phyloP scores from a whole-genome alignment of 495 filamentous ascomycete species.

The Tuber aestivum region DNA sequence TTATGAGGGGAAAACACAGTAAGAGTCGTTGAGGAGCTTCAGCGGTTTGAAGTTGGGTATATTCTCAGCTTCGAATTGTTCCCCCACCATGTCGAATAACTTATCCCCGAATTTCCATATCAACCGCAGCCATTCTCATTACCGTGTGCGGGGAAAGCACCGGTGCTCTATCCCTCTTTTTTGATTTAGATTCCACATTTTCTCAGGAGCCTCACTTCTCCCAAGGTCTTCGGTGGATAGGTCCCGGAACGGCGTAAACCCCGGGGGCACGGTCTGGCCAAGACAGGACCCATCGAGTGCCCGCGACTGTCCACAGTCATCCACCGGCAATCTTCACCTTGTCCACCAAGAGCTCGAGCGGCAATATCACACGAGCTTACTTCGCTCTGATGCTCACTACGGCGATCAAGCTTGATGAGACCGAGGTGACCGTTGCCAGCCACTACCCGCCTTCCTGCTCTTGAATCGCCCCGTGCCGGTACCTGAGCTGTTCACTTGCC shows the following conservation, averaged over 20 bases:
- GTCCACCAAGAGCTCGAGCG: neutral
- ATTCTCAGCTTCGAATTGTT: no score
- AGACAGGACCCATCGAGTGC: neutral
- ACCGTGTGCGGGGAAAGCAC: neutral
- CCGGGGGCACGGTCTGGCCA: neutral
- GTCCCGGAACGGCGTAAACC: neutral
- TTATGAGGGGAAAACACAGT: no score
- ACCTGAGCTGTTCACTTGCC: neutral
- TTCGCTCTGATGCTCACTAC: neutral
- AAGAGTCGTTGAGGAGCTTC: no score
- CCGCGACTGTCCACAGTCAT: neutral
- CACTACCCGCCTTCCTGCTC: neutral
- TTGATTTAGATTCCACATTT: neutral
- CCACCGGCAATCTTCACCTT: neutral
- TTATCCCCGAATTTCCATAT: neutral
- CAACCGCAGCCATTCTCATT: neutral
- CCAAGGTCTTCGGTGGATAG: neutral
- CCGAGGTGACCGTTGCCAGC: neutral
- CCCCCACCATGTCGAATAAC: no score
- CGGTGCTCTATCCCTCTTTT: no score
- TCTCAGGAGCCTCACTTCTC: neutral
- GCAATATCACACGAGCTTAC: neutral
- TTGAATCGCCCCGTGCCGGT: neutral
- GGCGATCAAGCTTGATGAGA: neutral
- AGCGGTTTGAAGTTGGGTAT: no score